Conservation (phyloP, 1,284 basidiomycete genomes). For the Veloporphyrellus conicus region DNA sequence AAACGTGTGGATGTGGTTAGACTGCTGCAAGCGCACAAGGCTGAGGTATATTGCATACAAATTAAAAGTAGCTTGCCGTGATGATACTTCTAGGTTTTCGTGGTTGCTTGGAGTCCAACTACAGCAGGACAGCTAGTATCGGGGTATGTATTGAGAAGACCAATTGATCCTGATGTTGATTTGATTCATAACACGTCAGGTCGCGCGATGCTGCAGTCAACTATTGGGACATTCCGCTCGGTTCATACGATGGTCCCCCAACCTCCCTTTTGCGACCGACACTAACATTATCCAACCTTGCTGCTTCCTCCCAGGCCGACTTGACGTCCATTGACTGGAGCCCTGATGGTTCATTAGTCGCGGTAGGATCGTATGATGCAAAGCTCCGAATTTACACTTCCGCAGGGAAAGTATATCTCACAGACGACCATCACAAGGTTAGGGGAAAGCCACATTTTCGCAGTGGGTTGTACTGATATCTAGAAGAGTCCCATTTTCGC, state of each 20-base stretch:
- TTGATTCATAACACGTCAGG: slow-evolving; percentile 35
- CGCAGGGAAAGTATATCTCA: slow-evolving; percentile 56
- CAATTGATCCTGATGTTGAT: neutral
- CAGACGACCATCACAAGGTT: slow-evolving; percentile 61
- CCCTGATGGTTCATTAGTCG: slow-evolving; percentile 62
- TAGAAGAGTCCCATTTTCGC: slow-evolving; percentile 72
- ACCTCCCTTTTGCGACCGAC: slow-evolving; percentile 33
- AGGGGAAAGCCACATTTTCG: slow-evolving; percentile 12
- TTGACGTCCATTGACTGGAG: slow-evolving; percentile 75
- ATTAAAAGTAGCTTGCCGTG: neutral
- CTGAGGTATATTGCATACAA: slow-evolving; percentile 47
- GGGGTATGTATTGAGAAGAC: slow-evolving; percentile 47
- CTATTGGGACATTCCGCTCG: slow-evolving; percentile 65
- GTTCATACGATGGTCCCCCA: slow-evolving; percentile 31
- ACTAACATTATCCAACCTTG: slow-evolving; percentile 48
- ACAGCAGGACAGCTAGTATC: slow-evolving; percentile 63
- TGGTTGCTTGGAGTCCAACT: slow-evolving; percentile 74
- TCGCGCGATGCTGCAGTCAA: slow-evolving; percentile 74
- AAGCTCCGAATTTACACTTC: slow-evolving; percentile 60
- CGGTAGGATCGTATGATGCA: slow-evolving; percentile 71
- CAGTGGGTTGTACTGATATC: slow-evolving; percentile 14
- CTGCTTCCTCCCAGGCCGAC: slow-evolving; percentile 49
- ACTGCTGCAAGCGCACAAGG: slow-evolving; percentile 54
- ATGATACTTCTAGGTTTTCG: slow-evolving; percentile 59
- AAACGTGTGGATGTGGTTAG: slow-evolving; percentile 43